Evolutionary conservation across 1,139 yeast species (phyloP).

Genomic region (Magnusiomyces suaveolens): DNA sequence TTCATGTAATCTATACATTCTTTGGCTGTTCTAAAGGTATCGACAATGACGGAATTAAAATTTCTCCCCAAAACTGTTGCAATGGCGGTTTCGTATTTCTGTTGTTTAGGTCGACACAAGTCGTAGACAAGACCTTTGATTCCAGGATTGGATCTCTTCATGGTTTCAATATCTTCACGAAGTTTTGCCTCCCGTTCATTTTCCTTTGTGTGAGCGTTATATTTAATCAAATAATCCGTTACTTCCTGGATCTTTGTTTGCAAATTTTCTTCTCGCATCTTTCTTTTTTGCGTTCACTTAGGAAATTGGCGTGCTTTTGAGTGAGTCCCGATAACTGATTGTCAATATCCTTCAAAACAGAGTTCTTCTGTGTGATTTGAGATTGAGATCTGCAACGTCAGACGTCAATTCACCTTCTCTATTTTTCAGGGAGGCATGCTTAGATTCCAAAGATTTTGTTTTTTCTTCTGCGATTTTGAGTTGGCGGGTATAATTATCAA

Average conservation of each 20-base stretch:
- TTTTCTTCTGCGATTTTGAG: constrained; percentile 25
- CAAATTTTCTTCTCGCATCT: constrained; percentile 43
- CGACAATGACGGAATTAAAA: constrained; percentile 78
- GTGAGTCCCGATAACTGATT: constrained; percentile 39
- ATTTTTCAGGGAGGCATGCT: constrained; percentile 19
- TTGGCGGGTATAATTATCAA: constrained; percentile 24
- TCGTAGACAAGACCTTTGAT: constrained; percentile 75
- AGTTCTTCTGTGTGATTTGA: constrained; percentile 14
- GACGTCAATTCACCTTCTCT: constrained; percentile 20
- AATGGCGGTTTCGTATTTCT: constrained; percentile 65
- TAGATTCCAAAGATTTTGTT: constrained; percentile 25
- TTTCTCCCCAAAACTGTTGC: constrained; percentile 72
- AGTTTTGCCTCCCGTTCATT: constrained; percentile 56
- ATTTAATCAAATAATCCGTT: constrained; percentile 54
- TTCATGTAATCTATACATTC: constrained; percentile 76
- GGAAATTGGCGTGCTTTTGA: constrained; percentile 26
- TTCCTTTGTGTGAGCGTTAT: constrained; percentile 69
- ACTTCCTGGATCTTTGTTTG: constrained; percentile 59
- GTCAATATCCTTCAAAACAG: constrained; percentile 19
- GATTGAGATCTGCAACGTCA: constrained; percentile 30
- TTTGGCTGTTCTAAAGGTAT: constrained; percentile 61
- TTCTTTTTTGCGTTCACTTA: constrained; percentile 39
- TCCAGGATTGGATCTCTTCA: constrained; percentile 68
- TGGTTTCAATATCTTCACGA: constrained; percentile 59
- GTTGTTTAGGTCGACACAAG: constrained; percentile 68